Evolutionary conservation across 83 land plant genomes (phyloP).

Genomic region (Picea engelmannii): DNA sequence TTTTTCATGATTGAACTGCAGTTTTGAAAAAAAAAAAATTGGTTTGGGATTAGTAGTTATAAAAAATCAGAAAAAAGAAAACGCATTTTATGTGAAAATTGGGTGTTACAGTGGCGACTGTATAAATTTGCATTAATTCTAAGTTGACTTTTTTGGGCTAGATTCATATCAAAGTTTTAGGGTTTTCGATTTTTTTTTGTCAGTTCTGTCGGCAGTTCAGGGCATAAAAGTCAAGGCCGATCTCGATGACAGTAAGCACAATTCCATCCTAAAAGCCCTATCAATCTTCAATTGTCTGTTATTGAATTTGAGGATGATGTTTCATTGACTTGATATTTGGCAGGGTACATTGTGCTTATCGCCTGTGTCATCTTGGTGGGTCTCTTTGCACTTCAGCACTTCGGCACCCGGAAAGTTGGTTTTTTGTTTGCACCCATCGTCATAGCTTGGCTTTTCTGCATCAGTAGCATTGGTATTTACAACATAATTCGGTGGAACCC

Average conservation of each 20-base stretch:
- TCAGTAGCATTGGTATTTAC: conserved; percentile 62
- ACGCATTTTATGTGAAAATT: neutral
- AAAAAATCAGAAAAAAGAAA: neutral
- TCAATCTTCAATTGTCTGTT: no score
- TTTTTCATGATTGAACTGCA: neutral
- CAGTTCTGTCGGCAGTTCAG: no score
- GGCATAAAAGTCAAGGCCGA: no score
- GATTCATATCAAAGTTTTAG: neutral
- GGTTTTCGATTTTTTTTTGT: conserved; percentile 12
- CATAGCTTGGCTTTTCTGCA: conserved; percentile 62
- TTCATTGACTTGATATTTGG: no score
- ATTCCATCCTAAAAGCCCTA: no score
- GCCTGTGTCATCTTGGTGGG: conserved; percentile 52
- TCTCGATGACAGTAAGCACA: no score
- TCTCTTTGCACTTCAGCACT: conserved; percentile 64
- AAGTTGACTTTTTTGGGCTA: neutral
- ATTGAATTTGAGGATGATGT: no score
- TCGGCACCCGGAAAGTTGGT: conserved; percentile 61
- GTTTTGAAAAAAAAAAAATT: neutral
- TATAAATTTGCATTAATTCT: no score
- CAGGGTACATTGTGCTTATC: no score
- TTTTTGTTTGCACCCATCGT: conserved; percentile 76
- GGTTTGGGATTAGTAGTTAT: neutral
- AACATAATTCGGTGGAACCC: conserved; percentile 64
- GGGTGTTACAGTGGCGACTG: no score